These are phyloP conservation scores for Scenedesmus sp. DNA, from an alignment of 163 green algal genomes.

Conservation along the genomic window DNA sequence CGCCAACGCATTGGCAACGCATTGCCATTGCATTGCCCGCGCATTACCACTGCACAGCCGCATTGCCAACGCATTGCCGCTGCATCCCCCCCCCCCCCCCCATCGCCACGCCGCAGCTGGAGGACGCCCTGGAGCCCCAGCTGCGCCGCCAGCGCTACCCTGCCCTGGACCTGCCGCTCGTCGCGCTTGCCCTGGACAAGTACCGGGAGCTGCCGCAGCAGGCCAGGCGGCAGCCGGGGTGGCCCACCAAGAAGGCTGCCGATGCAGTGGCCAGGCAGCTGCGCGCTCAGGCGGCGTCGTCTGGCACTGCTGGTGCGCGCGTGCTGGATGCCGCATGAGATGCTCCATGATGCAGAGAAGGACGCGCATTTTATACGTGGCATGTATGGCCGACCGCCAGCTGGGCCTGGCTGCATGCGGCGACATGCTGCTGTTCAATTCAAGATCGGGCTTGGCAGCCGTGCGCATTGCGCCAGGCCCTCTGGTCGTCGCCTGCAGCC, in stretches of 20 bases:
- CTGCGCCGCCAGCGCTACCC: constrained; percentile 58
- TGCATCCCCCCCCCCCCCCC: too few relatives aligned
- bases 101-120: constrained; percentile 52
- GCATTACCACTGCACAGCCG: too few relatives aligned
- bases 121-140: constrained; percentile 62
- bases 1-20: too few relatives aligned
- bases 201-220: constrained; percentile 55
- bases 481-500: too few relatives aligned
- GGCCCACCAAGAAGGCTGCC: constrained; percentile 56
- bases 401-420: too few relatives aligned
- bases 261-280: constrained; percentile 58
- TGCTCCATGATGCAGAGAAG: background rate
- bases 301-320: background rate
- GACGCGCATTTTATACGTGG: background rate
- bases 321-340: background rate
- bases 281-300: constrained; percentile 41
- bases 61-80: too few relatives aligned
- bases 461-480: too few relatives aligned
- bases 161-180: constrained; percentile 47
- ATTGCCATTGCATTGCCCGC: too few relatives aligned
- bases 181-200: constrained; percentile 65
- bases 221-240: constrained; percentile 59
- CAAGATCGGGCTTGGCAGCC: too few relatives aligned
- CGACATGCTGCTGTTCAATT: too few relatives aligned
- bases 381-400: background rate